Percentiles rank a stretch among this genome's conserved stretches.
phyloP scores from a whole-genome alignment of 2,329 filamentous ascomycete species.

The Beauveria caledonica region DNA sequence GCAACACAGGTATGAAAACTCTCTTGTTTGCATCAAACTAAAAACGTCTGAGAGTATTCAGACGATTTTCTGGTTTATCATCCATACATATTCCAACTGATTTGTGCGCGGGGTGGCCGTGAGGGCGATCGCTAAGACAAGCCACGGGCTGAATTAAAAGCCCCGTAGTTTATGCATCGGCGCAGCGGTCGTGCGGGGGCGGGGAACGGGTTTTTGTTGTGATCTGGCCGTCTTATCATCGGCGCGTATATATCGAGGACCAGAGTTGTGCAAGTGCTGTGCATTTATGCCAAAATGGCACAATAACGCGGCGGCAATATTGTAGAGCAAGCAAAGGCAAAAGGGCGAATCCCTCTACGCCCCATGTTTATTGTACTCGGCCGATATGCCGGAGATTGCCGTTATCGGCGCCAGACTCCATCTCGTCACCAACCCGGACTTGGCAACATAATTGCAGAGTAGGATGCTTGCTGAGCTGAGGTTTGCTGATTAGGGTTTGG shows the following conservation, averaged over 20 bases:
- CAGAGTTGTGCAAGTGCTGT: not conserved
- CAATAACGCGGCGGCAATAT: no score
- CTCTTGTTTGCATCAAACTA: no score
- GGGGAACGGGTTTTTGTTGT: not conserved
- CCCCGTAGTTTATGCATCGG: slow-evolving; percentile 4
- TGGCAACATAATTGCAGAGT: not conserved
- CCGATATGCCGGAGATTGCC: not conserved
- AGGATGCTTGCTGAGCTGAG: not conserved
- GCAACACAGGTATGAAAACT: no score
- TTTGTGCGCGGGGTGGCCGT: no score
- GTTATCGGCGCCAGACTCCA: not conserved
- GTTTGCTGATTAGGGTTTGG: slow-evolving; percentile 10
- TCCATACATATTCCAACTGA: no score
- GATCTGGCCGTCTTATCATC: not conserved
- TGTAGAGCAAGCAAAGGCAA: not conserved
- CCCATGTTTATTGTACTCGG: not conserved
- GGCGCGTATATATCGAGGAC: not conserved
- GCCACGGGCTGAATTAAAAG: not conserved
- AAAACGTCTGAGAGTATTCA: no score
- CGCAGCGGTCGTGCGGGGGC: slow-evolving; percentile 3
- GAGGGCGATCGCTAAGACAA: no score
- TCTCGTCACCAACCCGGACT: not conserved
- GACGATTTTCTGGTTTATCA: no score
- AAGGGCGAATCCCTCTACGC: not conserved
- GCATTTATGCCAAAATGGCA: no score